Conservation (phyloP, 495 filamentous ascomycete genomes). For the Penicillium cosmopolitanum region DNA sequence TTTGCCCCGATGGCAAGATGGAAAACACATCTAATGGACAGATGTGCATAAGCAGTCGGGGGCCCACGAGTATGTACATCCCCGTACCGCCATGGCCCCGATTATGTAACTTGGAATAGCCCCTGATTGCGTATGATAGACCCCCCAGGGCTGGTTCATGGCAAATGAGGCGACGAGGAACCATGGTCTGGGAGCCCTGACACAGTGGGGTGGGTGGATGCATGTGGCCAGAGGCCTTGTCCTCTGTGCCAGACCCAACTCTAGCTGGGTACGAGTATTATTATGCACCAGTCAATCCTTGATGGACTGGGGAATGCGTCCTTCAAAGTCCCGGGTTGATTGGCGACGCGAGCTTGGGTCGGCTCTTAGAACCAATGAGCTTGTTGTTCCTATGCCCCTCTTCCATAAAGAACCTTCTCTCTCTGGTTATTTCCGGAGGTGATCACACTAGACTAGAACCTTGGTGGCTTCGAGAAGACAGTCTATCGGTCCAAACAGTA, state of each 20-base stretch:
- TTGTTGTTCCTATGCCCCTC: slow-evolving; percentile 21
- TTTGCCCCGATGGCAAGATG: too few species aligned
- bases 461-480: slow-evolving; percentile 29
- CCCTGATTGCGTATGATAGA: slow-evolving; percentile 39
- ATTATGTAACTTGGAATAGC: slow-evolving; percentile 22
- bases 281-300: slow-evolving; percentile 34
- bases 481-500: not conserved
- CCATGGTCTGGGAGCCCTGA: slow-evolving; percentile 39
- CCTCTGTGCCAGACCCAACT: not conserved
- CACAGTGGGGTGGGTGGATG: slow-evolving; percentile 31
- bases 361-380: slow-evolving; percentile 29
- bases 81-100: slow-evolving; percentile 1
- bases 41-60: too few species aligned
- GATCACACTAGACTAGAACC: slow-evolving; percentile 25
- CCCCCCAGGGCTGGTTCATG: slow-evolving; percentile 27
- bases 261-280: not conserved
- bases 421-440: slow-evolving; percentile 26
- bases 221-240: slow-evolving; percentile 11
- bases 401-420: slow-evolving; percentile 28
- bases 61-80: not conserved
- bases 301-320: slow-evolving; percentile 36
- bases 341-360: slow-evolving; percentile 29
- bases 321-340: slow-evolving; percentile 24
- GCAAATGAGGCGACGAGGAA: slow-evolving; percentile 36
- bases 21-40: too few species aligned